These are phyloP conservation scores for Pythium sp. DNA, from an alignment of 352 stramenopile species.

Conservation along the genomic window DNA sequence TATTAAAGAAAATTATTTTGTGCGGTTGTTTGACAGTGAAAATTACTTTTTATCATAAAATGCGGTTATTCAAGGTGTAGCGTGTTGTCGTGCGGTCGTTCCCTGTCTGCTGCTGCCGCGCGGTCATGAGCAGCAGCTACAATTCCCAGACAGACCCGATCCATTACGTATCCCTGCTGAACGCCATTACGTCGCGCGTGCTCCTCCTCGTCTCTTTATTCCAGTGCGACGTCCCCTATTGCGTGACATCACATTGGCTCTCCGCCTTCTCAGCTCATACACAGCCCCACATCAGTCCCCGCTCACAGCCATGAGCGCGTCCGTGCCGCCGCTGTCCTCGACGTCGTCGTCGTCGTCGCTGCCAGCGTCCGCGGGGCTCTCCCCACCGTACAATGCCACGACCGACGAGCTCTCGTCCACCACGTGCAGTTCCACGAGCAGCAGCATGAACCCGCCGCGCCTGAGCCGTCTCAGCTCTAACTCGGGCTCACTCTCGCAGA, in stretches of 20 bases:
- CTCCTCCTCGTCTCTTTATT: background rate
- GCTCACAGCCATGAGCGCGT: conserved; percentile 8
- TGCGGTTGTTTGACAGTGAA: background rate
- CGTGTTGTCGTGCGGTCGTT: conserved; percentile 1
- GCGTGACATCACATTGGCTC: background rate
- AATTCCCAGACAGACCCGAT: background rate
- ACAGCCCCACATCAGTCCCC: background rate
- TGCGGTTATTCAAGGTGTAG: background rate
- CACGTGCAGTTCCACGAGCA: conserved; percentile 18
- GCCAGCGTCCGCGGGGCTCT: conserved; percentile 18
- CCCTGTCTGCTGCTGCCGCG: conserved; percentile 3
- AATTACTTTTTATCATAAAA: background rate
- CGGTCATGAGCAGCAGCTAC: conserved; percentile 1
- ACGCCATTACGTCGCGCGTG: background rate
- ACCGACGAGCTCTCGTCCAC: conserved; percentile 10
- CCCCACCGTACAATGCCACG: conserved; percentile 1
- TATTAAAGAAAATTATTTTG: background rate
- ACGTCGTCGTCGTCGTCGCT: conserved; percentile 40
- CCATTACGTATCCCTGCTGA: background rate
- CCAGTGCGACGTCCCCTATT: background rate
- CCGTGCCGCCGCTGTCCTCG: conserved; percentile 20
- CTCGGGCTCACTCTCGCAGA: conserved; percentile 45
- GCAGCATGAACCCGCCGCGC: conserved; percentile 21
- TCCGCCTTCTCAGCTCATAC: background rate
- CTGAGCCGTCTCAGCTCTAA: conserved; percentile 64